Evolutionary conservation across 2,329 filamentous ascomycete genomes (phyloP), one percentile per base, ranked within the genome.

Genomic region (Leptosphaerulina australis): DNA sequence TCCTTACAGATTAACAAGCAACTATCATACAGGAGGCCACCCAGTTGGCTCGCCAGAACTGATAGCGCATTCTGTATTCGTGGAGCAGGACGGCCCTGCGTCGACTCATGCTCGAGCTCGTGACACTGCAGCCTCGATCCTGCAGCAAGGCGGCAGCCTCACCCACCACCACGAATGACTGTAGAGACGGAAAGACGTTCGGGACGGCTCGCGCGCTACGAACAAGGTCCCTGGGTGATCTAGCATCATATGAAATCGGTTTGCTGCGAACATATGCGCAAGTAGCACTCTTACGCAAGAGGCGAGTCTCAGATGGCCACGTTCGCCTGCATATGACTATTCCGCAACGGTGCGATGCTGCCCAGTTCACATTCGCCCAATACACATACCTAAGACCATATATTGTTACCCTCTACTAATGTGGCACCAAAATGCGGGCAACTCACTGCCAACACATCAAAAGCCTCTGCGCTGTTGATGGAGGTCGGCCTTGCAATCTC

Each of bases 371-470:
- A 71, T 68, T 72, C 69, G 70, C 70, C 69, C 70, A 71, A 67
- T 69, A 63, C 63, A 63, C 68, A 61, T 60, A 59, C 56, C 59
- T 52, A 60, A 64, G 60, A 59, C 58, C 69, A 62, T 71, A 69
- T 66, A 71, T 64, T 69, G 67, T 67, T 52, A 59, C 56, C 58
- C 51, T 66, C 67, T 68, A 68, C 69, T 68, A 71, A 71, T 68
- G 62, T 64, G 62, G 66, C 62, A 53, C 63, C n/a, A 57, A 59
- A 68, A 63, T 68, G 69, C 71, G 69, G 67, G 66, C 56, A 51
- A 62, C 38, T 62, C 57, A 62, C 58, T 74, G 71, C 69, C 71
- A 74, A 60, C 71, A 72, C 71, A 74, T 73, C 71, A 71, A 62
- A 61, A 64, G 64, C 62, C 67, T 67, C 62, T 60, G 58, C 54